Conservation (phyloP, 495 filamentous ascomycete species). For the Penicillium roqueforti region DNA sequence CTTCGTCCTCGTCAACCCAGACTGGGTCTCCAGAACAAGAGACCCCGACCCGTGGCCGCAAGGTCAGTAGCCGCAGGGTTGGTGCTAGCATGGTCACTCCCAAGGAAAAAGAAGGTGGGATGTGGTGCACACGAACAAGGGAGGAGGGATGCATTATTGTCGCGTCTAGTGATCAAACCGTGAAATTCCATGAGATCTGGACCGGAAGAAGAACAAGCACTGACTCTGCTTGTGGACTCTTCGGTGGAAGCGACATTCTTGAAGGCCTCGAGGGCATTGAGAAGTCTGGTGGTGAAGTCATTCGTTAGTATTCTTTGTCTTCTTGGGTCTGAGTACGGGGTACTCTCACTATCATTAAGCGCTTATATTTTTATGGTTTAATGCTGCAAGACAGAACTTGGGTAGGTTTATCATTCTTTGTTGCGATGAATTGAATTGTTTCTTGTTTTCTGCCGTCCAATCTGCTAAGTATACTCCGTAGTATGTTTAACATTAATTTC, state of each 20-base stretch:
- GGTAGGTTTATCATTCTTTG: constrained; percentile 2
- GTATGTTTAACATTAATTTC: too few relatives aligned
- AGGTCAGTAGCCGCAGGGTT: neutral
- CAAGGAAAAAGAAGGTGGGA: constrained; percentile 46
- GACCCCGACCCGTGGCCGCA: neutral
- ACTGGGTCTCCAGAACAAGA: constrained; percentile 1
- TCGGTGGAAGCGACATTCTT: constrained; percentile 85
- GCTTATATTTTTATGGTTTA: constrained; percentile 2
- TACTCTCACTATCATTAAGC: constrained; percentile 5
- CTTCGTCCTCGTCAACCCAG: neutral
- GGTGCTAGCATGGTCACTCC: constrained; percentile 25
- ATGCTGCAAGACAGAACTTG: neutral
- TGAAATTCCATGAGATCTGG: constrained; percentile 98
- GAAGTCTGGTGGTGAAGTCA: constrained; percentile 56
- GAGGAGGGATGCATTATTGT: constrained; percentile 92
- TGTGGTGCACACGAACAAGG: constrained; percentile 55
- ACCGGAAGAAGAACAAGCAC: constrained; percentile 55
- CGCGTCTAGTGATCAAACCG: constrained; percentile 86
- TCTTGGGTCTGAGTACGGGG: neutral
- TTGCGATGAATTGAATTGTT: neutral
- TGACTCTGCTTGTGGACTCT: constrained; percentile 56
- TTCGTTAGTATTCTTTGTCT: constrained; percentile 25
- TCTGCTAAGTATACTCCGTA: too few relatives aligned
- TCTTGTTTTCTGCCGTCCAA: neutral
- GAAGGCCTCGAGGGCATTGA: constrained; percentile 83